These are phyloP conservation scores for Botrytis porri DNA, from an alignment of 2,329 filamentous ascomycete genomes.

Conservation along the genomic window DNA sequence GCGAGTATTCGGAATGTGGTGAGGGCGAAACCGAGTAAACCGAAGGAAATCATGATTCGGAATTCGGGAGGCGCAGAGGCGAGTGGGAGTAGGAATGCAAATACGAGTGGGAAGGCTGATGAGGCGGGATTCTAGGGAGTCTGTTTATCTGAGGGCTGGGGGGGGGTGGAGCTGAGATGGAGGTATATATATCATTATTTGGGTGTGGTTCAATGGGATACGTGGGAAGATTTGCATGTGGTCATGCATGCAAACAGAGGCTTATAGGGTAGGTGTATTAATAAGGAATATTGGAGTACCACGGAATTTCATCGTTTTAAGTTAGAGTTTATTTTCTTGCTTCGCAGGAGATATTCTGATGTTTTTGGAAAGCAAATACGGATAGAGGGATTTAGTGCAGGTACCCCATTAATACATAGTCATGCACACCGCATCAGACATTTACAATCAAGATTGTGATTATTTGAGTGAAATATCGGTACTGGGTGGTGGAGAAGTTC, in stretches of 20 bases:
- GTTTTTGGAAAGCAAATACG: neutral
- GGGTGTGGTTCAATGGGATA: neutral
- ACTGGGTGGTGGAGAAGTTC: too few relatives aligned
- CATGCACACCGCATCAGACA: neutral
- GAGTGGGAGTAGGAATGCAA: neutral
- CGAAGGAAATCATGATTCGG: conserved; percentile 8
- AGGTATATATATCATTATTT: neutral
- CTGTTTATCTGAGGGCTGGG: neutral
- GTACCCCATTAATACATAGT: neutral
- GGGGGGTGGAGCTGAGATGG: accelerated
- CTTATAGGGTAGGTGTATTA: neutral
- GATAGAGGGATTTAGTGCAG: neutral
- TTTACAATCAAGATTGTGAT: neutral
- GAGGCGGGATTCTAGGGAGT: neutral
- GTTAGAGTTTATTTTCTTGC: neutral
- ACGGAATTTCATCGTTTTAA: neutral
- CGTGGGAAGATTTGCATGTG: neutral
- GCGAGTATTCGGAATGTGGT: conserved; percentile 17
- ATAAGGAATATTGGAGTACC: neutral
- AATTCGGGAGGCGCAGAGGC: neutral
- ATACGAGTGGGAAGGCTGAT: conserved; percentile 7
- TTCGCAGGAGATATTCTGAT: neutral
- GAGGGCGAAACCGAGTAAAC: neutral
- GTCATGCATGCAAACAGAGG: too few relatives aligned
- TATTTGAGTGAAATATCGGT: too few relatives aligned